phyloP scores from a whole-genome alignment of 2,329 filamentous ascomycete genomes.

The Pyricularia pennisetigena region DNA sequence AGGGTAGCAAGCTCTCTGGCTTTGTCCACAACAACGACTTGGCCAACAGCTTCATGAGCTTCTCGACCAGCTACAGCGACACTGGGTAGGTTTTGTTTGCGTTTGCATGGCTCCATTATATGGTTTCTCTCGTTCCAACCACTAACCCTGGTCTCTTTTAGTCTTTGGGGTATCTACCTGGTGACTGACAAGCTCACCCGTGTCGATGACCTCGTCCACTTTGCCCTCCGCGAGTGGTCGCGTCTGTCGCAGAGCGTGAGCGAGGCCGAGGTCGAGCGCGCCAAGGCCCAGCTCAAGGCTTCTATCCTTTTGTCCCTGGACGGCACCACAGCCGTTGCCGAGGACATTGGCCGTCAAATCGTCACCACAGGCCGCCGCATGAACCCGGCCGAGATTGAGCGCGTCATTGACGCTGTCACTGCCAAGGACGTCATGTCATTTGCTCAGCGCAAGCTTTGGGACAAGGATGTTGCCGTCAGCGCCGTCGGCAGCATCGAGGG shows the following conservation, averaged over 20 bases:
- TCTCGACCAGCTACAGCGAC: slow-evolving; percentile 98
- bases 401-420: slow-evolving; percentile 76
- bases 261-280: slow-evolving; percentile 89
- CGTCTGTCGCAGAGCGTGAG: slow-evolving; percentile 83
- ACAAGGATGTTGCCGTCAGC: slow-evolving; percentile 89
- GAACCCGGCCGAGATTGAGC: slow-evolving; percentile 89
- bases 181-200: slow-evolving; percentile 80
- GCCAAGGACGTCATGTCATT: slow-evolving; percentile 98
- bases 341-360: slow-evolving; percentile 98
- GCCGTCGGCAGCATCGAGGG: slow-evolving; percentile 92
- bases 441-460: slow-evolving; percentile 91
- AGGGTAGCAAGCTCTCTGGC: slow-evolving; percentile 95
- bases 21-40: slow-evolving; percentile 91
- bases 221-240: slow-evolving; percentile 96
- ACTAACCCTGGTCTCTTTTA: slow-evolving; percentile 25
- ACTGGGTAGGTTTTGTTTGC: slow-evolving; percentile 64
- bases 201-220: slow-evolving; percentile 95
- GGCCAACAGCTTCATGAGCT: slow-evolving; percentile 99
- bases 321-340: slow-evolving; percentile 91
- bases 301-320: slow-evolving; percentile 95
- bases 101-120: background rate
- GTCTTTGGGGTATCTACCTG: slow-evolving; percentile 99
- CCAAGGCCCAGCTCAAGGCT: slow-evolving; percentile 98
- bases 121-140: background rate
- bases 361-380: slow-evolving; percentile 92